These are phyloP conservation scores for Inga leiocalycina DNA, from an alignment of 306 rosid genomes.

Conservation along the genomic window DNA sequence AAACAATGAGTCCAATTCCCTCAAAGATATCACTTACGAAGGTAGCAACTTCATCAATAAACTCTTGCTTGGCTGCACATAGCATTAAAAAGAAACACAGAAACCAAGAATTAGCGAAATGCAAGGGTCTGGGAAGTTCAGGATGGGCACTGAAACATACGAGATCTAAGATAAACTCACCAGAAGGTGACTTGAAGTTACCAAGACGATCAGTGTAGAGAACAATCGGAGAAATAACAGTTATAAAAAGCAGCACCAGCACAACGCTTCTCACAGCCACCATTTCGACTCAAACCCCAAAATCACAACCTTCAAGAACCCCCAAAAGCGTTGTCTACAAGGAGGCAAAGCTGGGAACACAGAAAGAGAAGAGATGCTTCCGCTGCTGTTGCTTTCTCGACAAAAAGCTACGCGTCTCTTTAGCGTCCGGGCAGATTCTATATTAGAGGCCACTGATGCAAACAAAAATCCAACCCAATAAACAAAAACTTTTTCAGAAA, in stretches of 20 bases:
- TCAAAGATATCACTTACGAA: slow-evolving; percentile 54
- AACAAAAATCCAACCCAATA: slow-evolving; percentile 18
- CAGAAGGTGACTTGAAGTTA: slow-evolving; percentile 51
- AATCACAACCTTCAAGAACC: neutral
- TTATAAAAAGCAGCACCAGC: slow-evolving; percentile 56
- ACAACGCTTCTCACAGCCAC: slow-evolving; percentile 78
- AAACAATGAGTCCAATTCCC: neutral
- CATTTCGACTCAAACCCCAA: slow-evolving; percentile 35
- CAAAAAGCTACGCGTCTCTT: neutral
- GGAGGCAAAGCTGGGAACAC: neutral
- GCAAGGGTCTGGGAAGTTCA: neutral
- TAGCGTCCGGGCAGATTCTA: slow-evolving; percentile 30
- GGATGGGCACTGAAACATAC: neutral
- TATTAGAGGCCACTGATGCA: neutral
- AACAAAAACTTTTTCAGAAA: slow-evolving; percentile 14
- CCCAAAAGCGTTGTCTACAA: neutral
- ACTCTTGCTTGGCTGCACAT: slow-evolving; percentile 62
- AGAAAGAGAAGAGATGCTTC: neutral
- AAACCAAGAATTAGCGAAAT: neutral
- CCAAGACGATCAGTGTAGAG: slow-evolving; percentile 87
- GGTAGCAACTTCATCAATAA: slow-evolving; percentile 61
- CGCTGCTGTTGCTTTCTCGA: slow-evolving; percentile 24
- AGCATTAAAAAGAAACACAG: slow-evolving; percentile 10
- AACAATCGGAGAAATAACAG: slow-evolving; percentile 90
- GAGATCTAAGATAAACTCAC: slow-evolving; percentile 48